These are phyloP conservation scores for Fragilariopsis cylindrus DNA, from an alignment of 108 stramenopile genomes.

Conservation along the genomic window DNA sequence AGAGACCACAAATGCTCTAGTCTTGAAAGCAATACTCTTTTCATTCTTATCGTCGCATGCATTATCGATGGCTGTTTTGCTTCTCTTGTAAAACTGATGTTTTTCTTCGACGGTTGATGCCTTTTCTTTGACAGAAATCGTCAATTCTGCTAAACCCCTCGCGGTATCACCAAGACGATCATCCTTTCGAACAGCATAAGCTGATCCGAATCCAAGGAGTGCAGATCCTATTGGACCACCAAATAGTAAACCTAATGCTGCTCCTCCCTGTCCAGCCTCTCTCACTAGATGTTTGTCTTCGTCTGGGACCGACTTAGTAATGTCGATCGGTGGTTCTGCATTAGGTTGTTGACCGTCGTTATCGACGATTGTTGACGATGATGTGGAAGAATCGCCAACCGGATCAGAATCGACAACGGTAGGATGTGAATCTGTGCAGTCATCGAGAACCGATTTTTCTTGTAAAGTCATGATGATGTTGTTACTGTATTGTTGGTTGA, in stretches of 20 bases:
- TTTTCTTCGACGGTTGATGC: conserved; percentile 59
- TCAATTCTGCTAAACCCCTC: conserved; percentile 37
- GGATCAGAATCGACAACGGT: not conserved
- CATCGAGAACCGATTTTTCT: not conserved
- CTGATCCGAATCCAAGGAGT: conserved; percentile 39
- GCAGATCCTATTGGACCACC: conserved; percentile 34
- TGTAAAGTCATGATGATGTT: conserved; percentile 1
- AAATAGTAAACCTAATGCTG: conserved; percentile 30
- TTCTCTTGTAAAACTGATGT: conserved; percentile 53
- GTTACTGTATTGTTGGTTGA: not conserved
- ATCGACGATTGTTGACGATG: not conserved
- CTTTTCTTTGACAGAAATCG: conserved; percentile 31
- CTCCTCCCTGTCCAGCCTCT: conserved; percentile 33
- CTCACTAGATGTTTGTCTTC: conserved; percentile 13
- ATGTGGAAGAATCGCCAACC: not conserved
- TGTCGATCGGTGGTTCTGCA: not conserved
- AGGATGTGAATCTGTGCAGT: not conserved
- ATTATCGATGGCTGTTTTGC: conserved; percentile 24
- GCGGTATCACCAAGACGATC: conserved; percentile 32
- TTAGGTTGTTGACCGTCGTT: not conserved
- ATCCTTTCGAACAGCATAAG: conserved; percentile 39
- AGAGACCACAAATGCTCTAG: conserved; percentile 16
- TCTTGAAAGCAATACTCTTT: not conserved
- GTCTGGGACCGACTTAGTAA: conserved; percentile 3
- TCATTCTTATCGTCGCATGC: conserved; percentile 1